Conservation (phyloP, 768 basidiomycete species). For the Coprinellus aureogranulatus region DNA sequence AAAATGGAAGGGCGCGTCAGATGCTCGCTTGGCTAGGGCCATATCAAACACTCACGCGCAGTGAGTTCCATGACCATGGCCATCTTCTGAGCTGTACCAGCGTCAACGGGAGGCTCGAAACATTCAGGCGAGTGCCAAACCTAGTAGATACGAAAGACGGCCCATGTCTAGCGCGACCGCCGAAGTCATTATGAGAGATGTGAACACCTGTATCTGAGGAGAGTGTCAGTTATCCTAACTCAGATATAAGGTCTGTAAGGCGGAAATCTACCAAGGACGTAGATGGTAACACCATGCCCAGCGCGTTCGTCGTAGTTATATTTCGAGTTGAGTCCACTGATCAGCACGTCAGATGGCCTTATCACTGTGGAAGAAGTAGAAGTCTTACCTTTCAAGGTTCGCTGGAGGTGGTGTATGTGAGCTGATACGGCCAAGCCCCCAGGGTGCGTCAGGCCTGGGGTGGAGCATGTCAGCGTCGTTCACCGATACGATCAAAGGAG, state of each 20-base stretch:
- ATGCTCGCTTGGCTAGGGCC: background rate
- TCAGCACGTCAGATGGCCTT: background rate
- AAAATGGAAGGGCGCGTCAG: background rate
- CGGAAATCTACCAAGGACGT: conserved; percentile 12
- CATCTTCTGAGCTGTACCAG: conserved; percentile 17
- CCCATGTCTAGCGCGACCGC: conserved; percentile 35
- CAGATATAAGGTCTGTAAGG: background rate
- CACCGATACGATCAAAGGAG: background rate
- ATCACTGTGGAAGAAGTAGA: background rate
- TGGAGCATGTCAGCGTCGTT: background rate
- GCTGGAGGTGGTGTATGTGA: conserved; percentile 5
- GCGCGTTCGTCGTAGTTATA: conserved; percentile 15
- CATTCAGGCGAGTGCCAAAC: background rate
- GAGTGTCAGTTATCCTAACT: background rate
- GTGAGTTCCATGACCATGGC: conserved; percentile 27
- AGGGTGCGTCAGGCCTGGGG: conserved; percentile 28
- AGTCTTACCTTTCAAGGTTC: background rate
- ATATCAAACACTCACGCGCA: conserved; percentile 1
- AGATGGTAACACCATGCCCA: conserved; percentile 16
- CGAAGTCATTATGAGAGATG: conserved; percentile 24
- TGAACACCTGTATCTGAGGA: conserved; percentile 20
- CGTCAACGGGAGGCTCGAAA: too few relatives aligned
- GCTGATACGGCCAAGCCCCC: conserved; percentile 29
- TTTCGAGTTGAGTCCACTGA: conserved; percentile 18
- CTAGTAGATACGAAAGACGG: background rate